Percentiles rank a stretch among this genome's conserved stretches.
Conservation (phyloP, 176 grass and related monocot genomes). For the Panicum miliaceum region DNA sequence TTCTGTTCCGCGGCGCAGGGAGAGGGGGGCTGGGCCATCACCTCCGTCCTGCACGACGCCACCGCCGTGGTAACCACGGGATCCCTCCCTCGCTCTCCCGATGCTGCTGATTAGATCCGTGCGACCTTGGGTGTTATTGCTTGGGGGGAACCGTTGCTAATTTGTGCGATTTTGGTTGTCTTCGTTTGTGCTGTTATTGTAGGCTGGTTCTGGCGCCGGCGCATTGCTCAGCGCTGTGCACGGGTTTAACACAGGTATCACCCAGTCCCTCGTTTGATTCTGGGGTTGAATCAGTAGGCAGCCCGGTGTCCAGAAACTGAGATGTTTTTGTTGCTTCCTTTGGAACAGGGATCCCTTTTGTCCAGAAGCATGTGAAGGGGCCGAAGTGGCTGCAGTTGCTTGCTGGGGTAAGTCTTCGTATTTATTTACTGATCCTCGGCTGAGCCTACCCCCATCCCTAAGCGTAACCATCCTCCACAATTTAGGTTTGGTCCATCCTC, state of each 20-base stretch:
- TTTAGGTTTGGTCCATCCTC: too few relatives aligned
- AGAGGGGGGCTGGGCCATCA: constrained; percentile 77
- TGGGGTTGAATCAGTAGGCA: background rate
- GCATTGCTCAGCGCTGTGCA: constrained; percentile 90
- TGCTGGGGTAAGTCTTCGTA: constrained; percentile 60
- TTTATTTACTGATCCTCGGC: background rate
- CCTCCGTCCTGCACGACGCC: constrained; percentile 80
- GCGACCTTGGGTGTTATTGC: background rate
- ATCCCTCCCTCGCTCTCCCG: background rate
- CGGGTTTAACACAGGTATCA: constrained; percentile 76
- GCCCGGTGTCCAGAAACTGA: background rate
- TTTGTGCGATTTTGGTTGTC: background rate
- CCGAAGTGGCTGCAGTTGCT: constrained; percentile 84
- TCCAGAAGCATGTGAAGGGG: constrained; percentile 91
- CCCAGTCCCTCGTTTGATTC: background rate
- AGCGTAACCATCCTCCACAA: too few relatives aligned
- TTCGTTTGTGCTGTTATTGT: constrained; percentile 30
- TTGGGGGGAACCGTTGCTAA: background rate
- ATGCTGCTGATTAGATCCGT: background rate
- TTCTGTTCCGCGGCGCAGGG: constrained; percentile 49
- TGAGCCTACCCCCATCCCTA: too few relatives aligned
- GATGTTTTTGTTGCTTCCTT: constrained; percentile 29
- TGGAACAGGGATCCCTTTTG: constrained; percentile 74
- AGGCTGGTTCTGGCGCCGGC: constrained; percentile 82
- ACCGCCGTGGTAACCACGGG: constrained; percentile 73